phyloP scores from a whole-genome alignment of 345 rosid genomes.

The Citrus hindsii region DNA sequence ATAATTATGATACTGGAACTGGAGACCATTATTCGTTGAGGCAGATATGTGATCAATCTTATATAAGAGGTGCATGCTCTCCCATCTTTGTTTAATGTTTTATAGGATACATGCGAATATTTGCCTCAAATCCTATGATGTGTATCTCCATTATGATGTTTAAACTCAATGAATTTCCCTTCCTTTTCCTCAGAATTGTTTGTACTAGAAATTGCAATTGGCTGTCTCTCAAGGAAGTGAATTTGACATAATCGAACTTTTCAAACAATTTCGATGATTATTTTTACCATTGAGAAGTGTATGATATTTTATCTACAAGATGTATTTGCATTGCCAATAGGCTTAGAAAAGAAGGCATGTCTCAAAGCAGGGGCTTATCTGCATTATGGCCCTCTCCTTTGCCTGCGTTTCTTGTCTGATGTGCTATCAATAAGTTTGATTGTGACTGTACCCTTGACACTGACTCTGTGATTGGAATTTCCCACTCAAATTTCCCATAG shows the following conservation, averaged over 20 bases:
- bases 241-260: not conserved
- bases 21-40: conserved; percentile 98
- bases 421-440: not conserved
- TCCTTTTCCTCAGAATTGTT: not conserved
- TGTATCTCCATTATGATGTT: not conserved
- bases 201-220: not conserved
- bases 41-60: conserved; percentile 93
- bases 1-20: conserved; percentile 97
- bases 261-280: not conserved
- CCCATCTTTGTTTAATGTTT: not conserved
- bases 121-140: not conserved
- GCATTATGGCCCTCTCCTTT: not conserved
- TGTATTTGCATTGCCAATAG: not conserved
- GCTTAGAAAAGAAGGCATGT: not conserved
- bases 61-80: conserved; percentile 59
- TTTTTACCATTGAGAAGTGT: not conserved
- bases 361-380: not conserved
- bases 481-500: not conserved
- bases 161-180: not conserved
- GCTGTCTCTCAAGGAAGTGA: not conserved
- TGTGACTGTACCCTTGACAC: not conserved
- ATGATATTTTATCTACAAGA: not conserved
- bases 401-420: not conserved
- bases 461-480: not conserved
- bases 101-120: not conserved